Base-by-base conservation (phyloP, 768 basidiomycete species). In the Crepidotus variabilis region DNA sequence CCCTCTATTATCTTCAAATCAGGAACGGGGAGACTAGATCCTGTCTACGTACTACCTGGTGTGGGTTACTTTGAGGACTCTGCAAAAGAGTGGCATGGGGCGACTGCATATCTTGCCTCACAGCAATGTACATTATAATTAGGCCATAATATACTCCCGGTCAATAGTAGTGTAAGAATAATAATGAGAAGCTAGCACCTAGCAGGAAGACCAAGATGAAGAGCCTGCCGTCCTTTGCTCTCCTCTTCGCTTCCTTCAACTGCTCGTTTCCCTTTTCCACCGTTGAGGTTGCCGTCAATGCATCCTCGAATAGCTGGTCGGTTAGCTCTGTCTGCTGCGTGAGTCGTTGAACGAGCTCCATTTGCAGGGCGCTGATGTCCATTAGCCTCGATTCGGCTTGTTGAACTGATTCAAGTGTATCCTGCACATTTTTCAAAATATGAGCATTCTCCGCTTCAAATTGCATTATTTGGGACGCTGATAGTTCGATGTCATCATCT, bases 281-380 rank as follows among this genome's bases (percentile, higher is more conserved):
- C 48, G 86, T 89, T 7, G 84, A 86, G 10, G 92, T 88, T 24
- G 90, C 91, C 1, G 88, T 84, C 53, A 97, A 87, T 8, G 94
- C 95, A 66, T 99, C 96, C 62, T 97, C 94, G 67, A 93, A 97
- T 58, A 99, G 74, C 69, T 92, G 86, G 65, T 98, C 95, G 9
- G 94, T 94, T 61, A 94, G 71, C 74, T 95, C 95, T 2, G 90
- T 90, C 77, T 99, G 97, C 64, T 78, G 82, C 34, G 89, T 88
- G 39, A 99, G 79, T 67, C 98, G 94, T 13, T 83, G 77, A 50
- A 97, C 85, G 61, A 99, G 78, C 70, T 98, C 92, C 75, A 90
- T 87, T 76, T 99, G 97, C 56, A 99, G 74, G 43, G 90, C 82
- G 63, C 91, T 91, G 65, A 99, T 98, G 66, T 98, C 96, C 75